These are phyloP conservation scores for Vairimorpha ceranae DNA, from an alignment of 371 early-diverging fungal species.

Conservation along the genomic window DNA sequence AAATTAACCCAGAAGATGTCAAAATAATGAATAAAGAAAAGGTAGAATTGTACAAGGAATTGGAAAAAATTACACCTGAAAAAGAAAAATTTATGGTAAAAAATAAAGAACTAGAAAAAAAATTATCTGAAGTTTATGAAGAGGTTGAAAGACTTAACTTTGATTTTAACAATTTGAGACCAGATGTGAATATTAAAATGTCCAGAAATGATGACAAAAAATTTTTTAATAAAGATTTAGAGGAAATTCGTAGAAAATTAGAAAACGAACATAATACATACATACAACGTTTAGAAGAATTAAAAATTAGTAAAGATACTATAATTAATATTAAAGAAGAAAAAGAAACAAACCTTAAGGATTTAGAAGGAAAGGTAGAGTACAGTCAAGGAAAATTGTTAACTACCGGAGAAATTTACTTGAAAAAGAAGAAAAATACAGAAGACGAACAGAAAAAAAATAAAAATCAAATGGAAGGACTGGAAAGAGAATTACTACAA, in stretches of 20 bases:
- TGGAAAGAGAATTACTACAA: constrained; percentile 61
- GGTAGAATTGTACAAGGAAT: constrained; percentile 49
- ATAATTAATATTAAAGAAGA: constrained; percentile 8
- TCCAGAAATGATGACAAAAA: constrained; percentile 12
- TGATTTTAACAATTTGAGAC: constrained; percentile 47
- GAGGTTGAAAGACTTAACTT: constrained; percentile 49
- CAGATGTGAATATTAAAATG: constrained; percentile 35
- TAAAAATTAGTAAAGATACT: not conserved
- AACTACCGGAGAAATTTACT: constrained; percentile 55
- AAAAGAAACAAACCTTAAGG: constrained; percentile 13
- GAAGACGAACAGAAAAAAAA: constrained; percentile 55
- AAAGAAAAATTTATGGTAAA: constrained; percentile 45
- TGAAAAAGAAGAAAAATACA: constrained; percentile 63
- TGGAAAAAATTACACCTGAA: constrained; percentile 60
- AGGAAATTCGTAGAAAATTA: not conserved
- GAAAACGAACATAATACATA: not conserved
- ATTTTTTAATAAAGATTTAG: not conserved
- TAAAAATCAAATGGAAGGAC: constrained; percentile 58
- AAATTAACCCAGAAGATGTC: constrained; percentile 70
- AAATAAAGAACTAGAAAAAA: constrained; percentile 28
- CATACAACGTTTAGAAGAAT: not conserved
- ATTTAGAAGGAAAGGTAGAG: constrained; percentile 26
- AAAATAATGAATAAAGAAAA: constrained; percentile 71
- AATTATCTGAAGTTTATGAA: constrained; percentile 26
- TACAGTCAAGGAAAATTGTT: constrained; percentile 36